A percentile compares a stretch with the other conserved stretches of the same genome.
Conservation (phyloP, 2,329 filamentous ascomycete genomes). For the Fusarium fujikuroi region DNA sequence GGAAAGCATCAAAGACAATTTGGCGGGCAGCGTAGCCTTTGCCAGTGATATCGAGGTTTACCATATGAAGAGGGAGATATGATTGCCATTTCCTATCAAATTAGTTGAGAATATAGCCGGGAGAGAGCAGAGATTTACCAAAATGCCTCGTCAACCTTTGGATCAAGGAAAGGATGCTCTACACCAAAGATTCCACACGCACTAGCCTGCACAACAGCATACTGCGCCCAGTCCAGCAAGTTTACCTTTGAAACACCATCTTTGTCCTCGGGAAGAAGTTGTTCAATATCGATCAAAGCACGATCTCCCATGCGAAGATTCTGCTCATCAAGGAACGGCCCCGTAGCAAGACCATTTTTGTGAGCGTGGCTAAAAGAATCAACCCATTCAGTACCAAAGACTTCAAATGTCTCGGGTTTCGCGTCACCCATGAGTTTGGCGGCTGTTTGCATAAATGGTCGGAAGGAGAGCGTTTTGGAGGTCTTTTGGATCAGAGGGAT, state of each 20-base stretch:
- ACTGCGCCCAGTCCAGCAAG: constrained; percentile 16
- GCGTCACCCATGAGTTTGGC: constrained; percentile 28
- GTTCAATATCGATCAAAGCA: constrained; percentile 5
- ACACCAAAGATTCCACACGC: constrained; percentile 34
- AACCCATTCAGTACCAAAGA: constrained; percentile 23
- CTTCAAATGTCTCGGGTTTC: background rate
- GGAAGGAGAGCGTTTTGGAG: constrained; percentile 42
- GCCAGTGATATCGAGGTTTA: constrained; percentile 9
- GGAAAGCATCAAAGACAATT: constrained; percentile 29
- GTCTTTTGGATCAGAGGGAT: constrained; percentile 42
- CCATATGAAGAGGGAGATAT: constrained; percentile 24
- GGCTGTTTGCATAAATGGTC: constrained; percentile 42
- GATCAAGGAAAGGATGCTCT: constrained; percentile 32
- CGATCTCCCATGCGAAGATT: constrained; percentile 33
- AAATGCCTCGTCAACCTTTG: constrained; percentile 21
- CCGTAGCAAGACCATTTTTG: constrained; percentile 13
- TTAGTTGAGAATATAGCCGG: background rate
- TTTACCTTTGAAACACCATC: background rate
- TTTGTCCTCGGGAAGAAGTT: background rate
- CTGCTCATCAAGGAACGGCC: constrained; percentile 24
- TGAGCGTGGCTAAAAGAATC: constrained; percentile 26
- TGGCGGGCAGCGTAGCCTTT: constrained; percentile 33
- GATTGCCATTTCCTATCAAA: constrained; percentile 28
- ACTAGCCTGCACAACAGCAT: constrained; percentile 33
- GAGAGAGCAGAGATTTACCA: constrained; percentile 12